A percentile compares a stretch with the other conserved stretches of the same genome.
Evolutionary conservation across 805 yeast species (phyloP).

Genomic region (Metschnikowia arizonensis): DNA sequence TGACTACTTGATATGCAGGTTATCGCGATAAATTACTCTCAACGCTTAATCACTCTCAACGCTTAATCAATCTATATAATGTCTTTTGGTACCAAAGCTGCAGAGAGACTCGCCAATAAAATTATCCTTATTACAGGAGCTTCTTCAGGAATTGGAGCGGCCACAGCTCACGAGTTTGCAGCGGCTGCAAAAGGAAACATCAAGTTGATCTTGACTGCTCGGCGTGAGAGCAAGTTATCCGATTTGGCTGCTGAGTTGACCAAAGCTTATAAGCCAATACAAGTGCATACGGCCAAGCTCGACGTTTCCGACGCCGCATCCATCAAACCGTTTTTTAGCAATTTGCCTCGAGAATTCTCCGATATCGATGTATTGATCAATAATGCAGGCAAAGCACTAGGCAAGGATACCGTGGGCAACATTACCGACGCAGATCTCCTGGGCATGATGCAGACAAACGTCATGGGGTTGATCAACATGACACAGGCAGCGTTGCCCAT

Average conservation of each 20-base stretch:
- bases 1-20: too few species aligned
- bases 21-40: too few species aligned
- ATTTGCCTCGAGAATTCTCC: conserved; percentile 32
- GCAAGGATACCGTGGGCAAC: conserved; percentile 30
- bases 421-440: conserved; percentile 27
- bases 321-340: conserved; percentile 27
- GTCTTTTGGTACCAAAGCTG: conserved; percentile 37
- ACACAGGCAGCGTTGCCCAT: conserved; percentile 37
- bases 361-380: conserved; percentile 37
- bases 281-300: conserved; percentile 28
- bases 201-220: conserved; percentile 35
- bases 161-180: conserved; percentile 86
- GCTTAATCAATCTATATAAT: conserved; percentile 15
- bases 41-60: too few species aligned
- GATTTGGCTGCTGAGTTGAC: conserved; percentile 25
- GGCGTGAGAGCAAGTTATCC: conserved; percentile 30
- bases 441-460: conserved; percentile 39
- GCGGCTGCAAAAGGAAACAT: conserved; percentile 41
- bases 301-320: conserved; percentile 29
- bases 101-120: conserved; percentile 37
- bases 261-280: conserved; percentile 23
- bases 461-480: conserved; percentile 32
- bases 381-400: conserved; percentile 41
- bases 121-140: conserved; percentile 69
- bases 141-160: conserved; percentile 90